Conservation (phyloP, 805 yeast species). For the Scheffersomyces spartinae region DNA sequence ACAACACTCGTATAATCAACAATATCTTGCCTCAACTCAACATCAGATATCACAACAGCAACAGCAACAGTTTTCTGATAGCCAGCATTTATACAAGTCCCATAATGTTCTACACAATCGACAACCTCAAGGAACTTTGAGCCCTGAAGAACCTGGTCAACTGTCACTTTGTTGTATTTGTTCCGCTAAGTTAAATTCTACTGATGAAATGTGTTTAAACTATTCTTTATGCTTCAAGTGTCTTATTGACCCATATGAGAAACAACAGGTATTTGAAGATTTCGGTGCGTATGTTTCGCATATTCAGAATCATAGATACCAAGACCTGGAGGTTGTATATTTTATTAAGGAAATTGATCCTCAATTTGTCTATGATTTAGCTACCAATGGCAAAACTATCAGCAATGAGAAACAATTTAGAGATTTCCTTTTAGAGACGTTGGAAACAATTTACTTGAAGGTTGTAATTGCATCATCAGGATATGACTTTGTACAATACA, state of each 20-base stretch:
- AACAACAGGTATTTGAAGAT: conserved; percentile 14
- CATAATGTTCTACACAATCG: too few relatives aligned
- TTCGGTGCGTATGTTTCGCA: conserved; percentile 16
- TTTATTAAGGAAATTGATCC: conserved; percentile 12
- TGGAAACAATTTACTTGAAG: conserved; percentile 24
- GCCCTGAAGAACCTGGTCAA: too few relatives aligned
- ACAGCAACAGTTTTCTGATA: conserved; percentile 3
- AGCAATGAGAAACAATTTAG: conserved; percentile 24
- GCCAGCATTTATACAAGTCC: too few relatives aligned
- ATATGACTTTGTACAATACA: conserved; percentile 15
- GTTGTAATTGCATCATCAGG: conserved; percentile 26
- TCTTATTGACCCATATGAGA: conserved; percentile 17
- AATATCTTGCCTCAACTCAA: too few relatives aligned
- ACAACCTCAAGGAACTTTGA: too few relatives aligned
- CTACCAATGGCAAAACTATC: conserved; percentile 11
- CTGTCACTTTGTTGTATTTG: conserved; percentile 19
- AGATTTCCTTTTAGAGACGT: conserved; percentile 19
- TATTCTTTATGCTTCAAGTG: conserved; percentile 18
- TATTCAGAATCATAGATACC: conserved; percentile 6
- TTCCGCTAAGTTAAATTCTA: conserved; percentile 10
- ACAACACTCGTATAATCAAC: too few relatives aligned
- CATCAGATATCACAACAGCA: too few relatives aligned
- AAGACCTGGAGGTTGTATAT: conserved; percentile 8
- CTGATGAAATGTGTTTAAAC: conserved; percentile 12
- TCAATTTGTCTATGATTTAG: conserved; percentile 10